Percentiles rank a stretch among this genome's conserved stretches.
Evolutionary conservation across 2,329 filamentous ascomycete species (phyloP).

Genomic region (Colletotrichum sp.): DNA sequence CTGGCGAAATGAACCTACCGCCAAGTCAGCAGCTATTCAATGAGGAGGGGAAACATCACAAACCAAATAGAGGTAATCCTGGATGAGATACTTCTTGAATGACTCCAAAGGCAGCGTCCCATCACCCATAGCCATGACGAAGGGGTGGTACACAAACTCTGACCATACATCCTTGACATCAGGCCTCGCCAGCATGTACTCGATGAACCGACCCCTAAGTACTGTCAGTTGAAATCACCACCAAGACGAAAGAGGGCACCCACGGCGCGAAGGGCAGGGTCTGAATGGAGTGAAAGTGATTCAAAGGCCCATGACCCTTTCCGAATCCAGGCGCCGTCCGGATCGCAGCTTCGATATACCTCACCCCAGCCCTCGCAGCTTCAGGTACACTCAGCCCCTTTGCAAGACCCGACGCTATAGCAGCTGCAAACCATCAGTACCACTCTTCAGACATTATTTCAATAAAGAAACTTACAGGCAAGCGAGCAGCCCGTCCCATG

Average conservation of each 20-base stretch:
- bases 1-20: constrained; percentile 81
- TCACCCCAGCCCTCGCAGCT: constrained; percentile 71
- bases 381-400: constrained; percentile 59
- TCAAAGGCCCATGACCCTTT: constrained; percentile 73
- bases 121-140: constrained; percentile 77
- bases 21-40: neutral
- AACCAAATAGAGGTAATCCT: constrained; percentile 91
- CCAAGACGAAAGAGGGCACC: neutral
- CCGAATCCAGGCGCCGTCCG: constrained; percentile 67
- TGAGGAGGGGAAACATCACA: constrained; percentile 21
- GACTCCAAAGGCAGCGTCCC: constrained; percentile 76
- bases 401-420: constrained; percentile 76
- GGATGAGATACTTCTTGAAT: constrained; percentile 89
- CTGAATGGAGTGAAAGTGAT: constrained; percentile 78
- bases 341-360: constrained; percentile 76
- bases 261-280: constrained; percentile 69
- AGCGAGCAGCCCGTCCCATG: constrained; percentile 96
- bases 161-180: constrained; percentile 80
- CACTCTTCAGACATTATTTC: too few relatives aligned
- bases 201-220: constrained; percentile 72
- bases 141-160: constrained; percentile 79
- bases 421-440: constrained; percentile 53
- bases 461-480: constrained; percentile 66
- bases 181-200: constrained; percentile 78
- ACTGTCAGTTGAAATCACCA: neutral